phyloP scores from a whole-genome alignment of 2,329 filamentous ascomycete genomes.

The Chrysoporthe cubensis region DNA sequence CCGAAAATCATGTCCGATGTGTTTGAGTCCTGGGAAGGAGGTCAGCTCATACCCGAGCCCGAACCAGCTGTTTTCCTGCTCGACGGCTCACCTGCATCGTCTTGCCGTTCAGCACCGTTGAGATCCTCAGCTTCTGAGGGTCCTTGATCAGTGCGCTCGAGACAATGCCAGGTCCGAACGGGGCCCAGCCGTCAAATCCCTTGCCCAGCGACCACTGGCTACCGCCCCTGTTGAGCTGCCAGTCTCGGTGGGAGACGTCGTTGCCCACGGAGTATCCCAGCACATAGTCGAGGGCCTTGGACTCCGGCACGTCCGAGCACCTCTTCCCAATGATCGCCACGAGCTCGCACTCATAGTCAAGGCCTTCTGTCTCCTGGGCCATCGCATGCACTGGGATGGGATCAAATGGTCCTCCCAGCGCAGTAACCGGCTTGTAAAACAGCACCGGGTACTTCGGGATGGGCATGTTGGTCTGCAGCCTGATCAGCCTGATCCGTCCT shows the following conservation, averaged over 20 bases:
- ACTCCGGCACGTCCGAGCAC: conserved; percentile 67
- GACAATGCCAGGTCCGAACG: conserved; percentile 73
- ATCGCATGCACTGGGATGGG: conserved; percentile 67
- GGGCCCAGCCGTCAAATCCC: conserved; percentile 77
- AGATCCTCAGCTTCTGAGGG: conserved; percentile 60
- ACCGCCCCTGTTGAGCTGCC: conserved; percentile 70
- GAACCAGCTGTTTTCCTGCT: conserved; percentile 9
- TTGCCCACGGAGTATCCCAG: conserved; percentile 77
- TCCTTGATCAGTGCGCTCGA: conserved; percentile 57
- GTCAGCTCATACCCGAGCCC: conserved; percentile 19
- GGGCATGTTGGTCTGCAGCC: conserved; percentile 56
- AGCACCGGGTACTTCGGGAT: conserved; percentile 73
- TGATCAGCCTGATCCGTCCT: not conserved
- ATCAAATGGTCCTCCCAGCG: conserved; percentile 66
- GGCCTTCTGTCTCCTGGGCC: conserved; percentile 66
- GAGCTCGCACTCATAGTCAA: conserved; percentile 83
- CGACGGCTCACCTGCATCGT: conserved; percentile 50
- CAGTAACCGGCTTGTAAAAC: conserved; percentile 73
- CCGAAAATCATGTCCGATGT: conserved; percentile 68
- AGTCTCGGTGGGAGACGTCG: conserved; percentile 80
- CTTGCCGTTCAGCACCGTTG: conserved; percentile 63
- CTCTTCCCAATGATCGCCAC: conserved; percentile 73
- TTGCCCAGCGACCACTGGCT: conserved; percentile 75
- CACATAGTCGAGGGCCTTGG: conserved; percentile 70
- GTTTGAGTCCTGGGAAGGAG: conserved; percentile 47